Base-by-base conservation (phyloP, 192 early-diverging fungal species). In the Coemansia sp. region DNA sequence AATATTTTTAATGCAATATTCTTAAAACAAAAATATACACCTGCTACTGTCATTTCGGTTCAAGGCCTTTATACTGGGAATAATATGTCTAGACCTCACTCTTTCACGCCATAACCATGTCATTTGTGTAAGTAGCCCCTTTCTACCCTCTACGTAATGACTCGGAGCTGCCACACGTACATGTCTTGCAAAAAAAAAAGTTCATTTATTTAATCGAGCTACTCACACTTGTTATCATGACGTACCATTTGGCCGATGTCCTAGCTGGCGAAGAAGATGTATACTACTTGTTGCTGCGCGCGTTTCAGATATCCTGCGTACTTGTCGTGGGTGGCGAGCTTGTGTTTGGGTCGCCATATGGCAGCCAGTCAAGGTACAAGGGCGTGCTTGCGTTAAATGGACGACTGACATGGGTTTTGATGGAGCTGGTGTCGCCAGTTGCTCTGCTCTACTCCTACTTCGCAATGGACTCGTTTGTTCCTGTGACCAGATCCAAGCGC, bases 381-480 rank as follows among this genome's bases (percentile, higher is more conserved):
- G 73, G 73, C 19, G 29, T 7, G 19, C 55, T 72, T 5, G 64
- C 75, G 1, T 23, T 82, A 0, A 74, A 77, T 23, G 80, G 80
- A 2, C 63, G 58, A 15, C 34, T 44, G 15, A 76, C 73, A 1
- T 83, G 80, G 80, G 57, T 78, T 8, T 32, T 51, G 12, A 83
- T 83, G 80, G 80, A 83, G 63, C 66, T 83, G 2, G 70, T 78
- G 1, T 83, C 80, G 17, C 80, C 80, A 23, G 38, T 32, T 4
- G 61, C 42, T 4, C 66, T 82, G 0, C 8, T 72, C 4, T 72
- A 64, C 50, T 67, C 73, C 1, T 75, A 69, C 36, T 14, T 41
- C 27, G 21, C 44, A 15, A 55, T 55, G 51, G 51, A 55, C 51
- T 29, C 51, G 51, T 55, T 23, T 19, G 6, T 42, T 37, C 48